Evolutionary conservation across 441 rosid genomes (phyloP).

Genomic region (Syzygium syzygioides): DNA sequence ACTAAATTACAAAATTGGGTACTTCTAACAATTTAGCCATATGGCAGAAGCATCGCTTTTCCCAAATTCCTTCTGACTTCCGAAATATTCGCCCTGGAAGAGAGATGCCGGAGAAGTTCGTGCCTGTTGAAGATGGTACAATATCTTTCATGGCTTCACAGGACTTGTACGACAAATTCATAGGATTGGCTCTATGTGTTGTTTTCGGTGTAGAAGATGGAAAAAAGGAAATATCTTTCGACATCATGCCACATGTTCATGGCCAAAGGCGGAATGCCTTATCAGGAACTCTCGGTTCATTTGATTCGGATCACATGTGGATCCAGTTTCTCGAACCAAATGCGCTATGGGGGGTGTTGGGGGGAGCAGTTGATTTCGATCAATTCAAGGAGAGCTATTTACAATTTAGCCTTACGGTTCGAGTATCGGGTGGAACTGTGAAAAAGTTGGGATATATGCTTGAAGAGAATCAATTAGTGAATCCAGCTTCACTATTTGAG

Average conservation of each 20-base stretch:
- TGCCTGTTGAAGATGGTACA: not conserved
- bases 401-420: rapidly evolving
- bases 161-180: not conserved
- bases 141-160: not conserved
- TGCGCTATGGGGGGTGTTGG: no score
- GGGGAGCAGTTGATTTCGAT: no score
- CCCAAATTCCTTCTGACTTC: rapidly evolving
- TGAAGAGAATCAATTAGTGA: no score
- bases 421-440: no score
- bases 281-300: not conserved
- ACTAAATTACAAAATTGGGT: not conserved
- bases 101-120: not conserved
- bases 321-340: not conserved
- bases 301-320: not conserved
- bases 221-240: not conserved
- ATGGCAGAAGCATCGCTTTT: not conserved
- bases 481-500: no score
- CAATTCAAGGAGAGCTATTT: no score
- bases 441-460: no score
- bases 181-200: not conserved
- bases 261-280: not conserved
- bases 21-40: not conserved
- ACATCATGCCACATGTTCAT: not conserved
- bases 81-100: not conserved
- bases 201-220: not conserved